Evolutionary conservation across 352 stramenopile genomes (phyloP).

Genomic region (Phytophthora kernoviae): DNA sequence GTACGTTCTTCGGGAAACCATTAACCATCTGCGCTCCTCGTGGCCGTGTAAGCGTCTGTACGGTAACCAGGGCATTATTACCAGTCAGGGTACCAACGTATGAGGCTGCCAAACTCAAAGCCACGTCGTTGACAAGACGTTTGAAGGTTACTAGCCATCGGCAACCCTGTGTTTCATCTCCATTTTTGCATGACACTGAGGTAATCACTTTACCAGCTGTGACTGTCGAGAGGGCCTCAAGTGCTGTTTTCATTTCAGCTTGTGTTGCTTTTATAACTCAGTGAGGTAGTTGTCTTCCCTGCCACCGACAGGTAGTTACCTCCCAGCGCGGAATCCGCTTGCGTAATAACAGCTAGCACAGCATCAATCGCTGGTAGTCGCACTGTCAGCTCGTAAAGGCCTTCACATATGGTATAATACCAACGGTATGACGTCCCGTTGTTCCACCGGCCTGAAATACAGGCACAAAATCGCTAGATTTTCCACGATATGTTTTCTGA

Average conservation of each 20-base stretch:
- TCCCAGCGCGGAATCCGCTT: conserved; percentile 52
- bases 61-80: conserved; percentile 59
- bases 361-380: conserved; percentile 72
- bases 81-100: conserved; percentile 71
- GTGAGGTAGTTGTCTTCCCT: conserved; percentile 44
- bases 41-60: conserved; percentile 40
- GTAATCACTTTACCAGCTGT: conserved; percentile 31
- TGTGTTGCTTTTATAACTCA: conserved; percentile 59
- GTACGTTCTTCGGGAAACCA: conserved; percentile 73
- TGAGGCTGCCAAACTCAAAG: conserved; percentile 37
- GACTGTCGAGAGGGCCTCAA: conserved; percentile 78
- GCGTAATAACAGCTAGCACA: conserved; percentile 72
- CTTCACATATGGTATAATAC: conserved; percentile 90
- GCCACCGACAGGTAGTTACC: conserved; percentile 74
- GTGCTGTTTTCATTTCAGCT: conserved; percentile 46
- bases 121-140: conserved; percentile 16
- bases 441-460: conserved; percentile 62
- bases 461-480: conserved; percentile 54
- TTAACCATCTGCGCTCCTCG: conserved; percentile 40
- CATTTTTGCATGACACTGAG: conserved; percentile 39
- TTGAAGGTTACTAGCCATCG: conserved; percentile 74
- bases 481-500: conserved; percentile 59
- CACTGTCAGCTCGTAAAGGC: conserved; percentile 89
- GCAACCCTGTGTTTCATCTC: conserved; percentile 59
- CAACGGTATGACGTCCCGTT: conserved; percentile 85